These are phyloP conservation scores for Fraxinus anomala DNA, from an alignment of 257 asterid species.

Conservation along the genomic window DNA sequence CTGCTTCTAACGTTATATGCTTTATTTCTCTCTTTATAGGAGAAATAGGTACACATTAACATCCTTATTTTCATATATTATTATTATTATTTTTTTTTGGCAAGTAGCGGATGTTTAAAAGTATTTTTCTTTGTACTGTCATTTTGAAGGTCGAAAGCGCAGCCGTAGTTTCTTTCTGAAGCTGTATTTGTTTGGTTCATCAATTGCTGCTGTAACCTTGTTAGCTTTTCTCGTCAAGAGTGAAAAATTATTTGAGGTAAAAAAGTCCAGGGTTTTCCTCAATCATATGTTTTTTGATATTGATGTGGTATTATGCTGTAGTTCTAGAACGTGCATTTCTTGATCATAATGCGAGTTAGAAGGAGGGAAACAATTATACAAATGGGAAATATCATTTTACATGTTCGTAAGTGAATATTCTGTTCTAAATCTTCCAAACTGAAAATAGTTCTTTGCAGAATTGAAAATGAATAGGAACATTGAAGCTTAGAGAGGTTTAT, in stretches of 20 bases:
- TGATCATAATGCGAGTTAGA: no score
- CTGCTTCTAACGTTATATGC: constrained; percentile 41
- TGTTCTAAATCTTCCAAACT: no score
- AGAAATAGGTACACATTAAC: constrained; percentile 56
- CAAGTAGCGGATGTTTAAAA: background rate
- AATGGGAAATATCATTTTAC: background rate
- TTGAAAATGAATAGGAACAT: no score
- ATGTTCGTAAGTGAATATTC: background rate
- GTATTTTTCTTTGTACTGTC: constrained; percentile 16
- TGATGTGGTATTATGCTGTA: no score
- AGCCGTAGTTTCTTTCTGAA: constrained; percentile 60
- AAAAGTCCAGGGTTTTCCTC: no score
- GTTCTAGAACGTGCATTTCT: no score
- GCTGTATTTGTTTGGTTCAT: constrained; percentile 65
- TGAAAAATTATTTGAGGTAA: constrained; percentile 36
- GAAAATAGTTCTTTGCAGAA: no score
- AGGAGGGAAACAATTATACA: no score
- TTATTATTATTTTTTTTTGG: background rate
- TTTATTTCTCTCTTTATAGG: constrained; percentile 63
- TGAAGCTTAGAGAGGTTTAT: no score
- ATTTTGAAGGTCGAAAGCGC: constrained; percentile 66
- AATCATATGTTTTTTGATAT: no score
- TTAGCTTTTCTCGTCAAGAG: constrained; percentile 40
- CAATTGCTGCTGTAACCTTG: constrained; percentile 49
- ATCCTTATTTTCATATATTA: constrained; percentile 12